Evolutionary conservation across 1,139 yeast genomes (phyloP), one percentile per base, ranked within the genome.

Genomic region (Saccharomycopsis phalli): DNA sequence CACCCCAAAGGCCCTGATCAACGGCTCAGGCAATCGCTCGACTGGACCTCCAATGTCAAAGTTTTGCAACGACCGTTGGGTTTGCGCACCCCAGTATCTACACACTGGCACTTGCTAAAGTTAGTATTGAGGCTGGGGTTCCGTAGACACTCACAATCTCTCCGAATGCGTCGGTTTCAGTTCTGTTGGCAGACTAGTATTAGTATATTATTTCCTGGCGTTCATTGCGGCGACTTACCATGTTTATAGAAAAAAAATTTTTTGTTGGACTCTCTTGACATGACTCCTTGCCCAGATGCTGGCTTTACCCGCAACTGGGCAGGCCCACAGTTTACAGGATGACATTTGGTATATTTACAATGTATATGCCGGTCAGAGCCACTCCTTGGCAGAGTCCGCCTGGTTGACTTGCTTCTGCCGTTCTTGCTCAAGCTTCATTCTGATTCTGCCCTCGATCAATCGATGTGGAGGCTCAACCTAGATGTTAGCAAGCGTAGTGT

Each of bases 141-240:
- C n/a, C n/a, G 29, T 26, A 14, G 13, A 11, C n/a, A 31, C 34
- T 31, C 13, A 31, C 37, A 20, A 91, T 81, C 57, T 84, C 94
- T 52, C 97, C 97, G 57, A 88, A 88, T 40, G 97, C 96, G 63
- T 88, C 97, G 46, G 86, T 73, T 63, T 88, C 97, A 46, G 73
- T 74, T 68, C 97, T 79, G 6, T 26, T 26, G 8, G 14, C 29
- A n/a, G 29, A 6, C 29, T 26, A 14, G 4, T 6, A 14, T 26
- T 26, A 26, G 13, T 26, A 26, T 7, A 22, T n/a, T n/a, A n/a
- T n/a, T n/a, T n/a, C n/a, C n/a, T n/a, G n/a, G n/a, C n/a, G n/a
- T n/a, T n/a, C n/a, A n/a, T n/a, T n/a, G n/a, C n/a, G n/a, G n/a
- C n/a, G n/a, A n/a, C n/a, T n/a, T n/a, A n/a, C n/a, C n/a, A n/a